Evolutionary conservation across 208 protist genomes (phyloP), one percentile per base, ranked within the genome.

Genomic region (Acanthamoeba triangularis): DNA sequence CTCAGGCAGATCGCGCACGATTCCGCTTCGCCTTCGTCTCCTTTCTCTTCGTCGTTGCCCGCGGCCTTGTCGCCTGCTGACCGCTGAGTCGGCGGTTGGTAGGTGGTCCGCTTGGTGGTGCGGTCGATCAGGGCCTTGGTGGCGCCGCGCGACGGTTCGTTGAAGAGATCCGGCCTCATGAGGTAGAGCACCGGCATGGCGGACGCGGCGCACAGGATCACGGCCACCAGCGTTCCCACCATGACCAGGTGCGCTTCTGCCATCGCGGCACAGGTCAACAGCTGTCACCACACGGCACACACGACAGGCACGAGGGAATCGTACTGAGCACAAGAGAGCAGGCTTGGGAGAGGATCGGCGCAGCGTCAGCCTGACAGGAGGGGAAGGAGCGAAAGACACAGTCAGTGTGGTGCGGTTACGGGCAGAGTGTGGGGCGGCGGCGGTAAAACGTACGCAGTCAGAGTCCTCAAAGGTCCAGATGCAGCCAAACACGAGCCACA

Each of bases 1-100:
- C 54, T 59, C 56, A 93, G 63, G 88, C 88, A 93, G 65, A 93
- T 93, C 59, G 88, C 63, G 30, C 88, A 93, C 14, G 28, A 23
- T 2, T 11, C 20, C 33, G 37, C 41, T 16, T 95, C 37, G 33
- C 69, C 3, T 16, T 87, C n/a, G 44, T 33, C 14, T 78, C 33
- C 4, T 44, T 18, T 41, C 23, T 18, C 25, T 47, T 85, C 33
- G 16, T 85, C 30, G 11, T 41, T 20, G 16, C 56, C n/a, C 23
- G 10, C 47, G 37, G n/a, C n/a, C n/a, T 85, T 25, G 18, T 85
- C 76, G 37, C 11, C 52, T 3, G 30, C 3, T 30, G 18, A 3
- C 28, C 23, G 28, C 28, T n/a, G n/a, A 18, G 25, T 13, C 0
- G 25, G 23, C 65, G 23, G n/a, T 28, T 41, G 65, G 49, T 67